Evolutionary conservation across 306 rosid genomes (phyloP).

Genomic region (Begonia loranthoides): DNA sequence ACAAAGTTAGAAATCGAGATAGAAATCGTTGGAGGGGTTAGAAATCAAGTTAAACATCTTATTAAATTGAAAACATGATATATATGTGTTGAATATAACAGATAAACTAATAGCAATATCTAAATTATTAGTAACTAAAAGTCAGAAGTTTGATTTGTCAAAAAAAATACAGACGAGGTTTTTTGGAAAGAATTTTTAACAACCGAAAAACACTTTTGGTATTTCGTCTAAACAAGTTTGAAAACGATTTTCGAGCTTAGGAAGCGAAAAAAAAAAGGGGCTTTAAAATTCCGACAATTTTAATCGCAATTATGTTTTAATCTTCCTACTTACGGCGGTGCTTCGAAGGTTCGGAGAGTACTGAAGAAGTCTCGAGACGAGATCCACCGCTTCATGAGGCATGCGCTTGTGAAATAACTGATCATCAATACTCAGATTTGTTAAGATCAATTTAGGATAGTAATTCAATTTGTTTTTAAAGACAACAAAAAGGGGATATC

Average conservation of each 20-base stretch:
- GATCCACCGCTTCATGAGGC: slow-evolving; percentile 98
- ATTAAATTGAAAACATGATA: no score
- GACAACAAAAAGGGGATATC: slow-evolving; percentile 1
- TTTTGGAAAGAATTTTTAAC: no score
- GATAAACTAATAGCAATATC: not conserved
- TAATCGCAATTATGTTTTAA: not conserved
- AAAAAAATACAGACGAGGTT: no score
- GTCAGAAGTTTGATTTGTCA: no score
- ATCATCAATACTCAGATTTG: not conserved
- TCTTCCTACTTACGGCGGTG: slow-evolving; percentile 61
- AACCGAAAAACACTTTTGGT: no score
- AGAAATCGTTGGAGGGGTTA: no score
- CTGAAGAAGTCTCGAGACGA: slow-evolving; percentile 82
- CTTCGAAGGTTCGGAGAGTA: slow-evolving; percentile 92
- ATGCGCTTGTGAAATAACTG: slow-evolving; percentile 85
- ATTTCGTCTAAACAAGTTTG: no score
- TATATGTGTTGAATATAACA: no score
- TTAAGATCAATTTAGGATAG: slow-evolving; percentile 9
- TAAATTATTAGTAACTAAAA: not conserved
- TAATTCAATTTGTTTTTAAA: not conserved
- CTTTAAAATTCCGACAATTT: not conserved
- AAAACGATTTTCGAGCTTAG: no score
- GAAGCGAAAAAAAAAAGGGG: no score
- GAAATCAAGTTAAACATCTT: no score
- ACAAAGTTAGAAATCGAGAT: no score